Percentiles rank a stretch among this genome's conserved stretches.
Evolutionary conservation across 805 yeast genomes (phyloP).

Genomic region (Komagataella mondaviorum): DNA sequence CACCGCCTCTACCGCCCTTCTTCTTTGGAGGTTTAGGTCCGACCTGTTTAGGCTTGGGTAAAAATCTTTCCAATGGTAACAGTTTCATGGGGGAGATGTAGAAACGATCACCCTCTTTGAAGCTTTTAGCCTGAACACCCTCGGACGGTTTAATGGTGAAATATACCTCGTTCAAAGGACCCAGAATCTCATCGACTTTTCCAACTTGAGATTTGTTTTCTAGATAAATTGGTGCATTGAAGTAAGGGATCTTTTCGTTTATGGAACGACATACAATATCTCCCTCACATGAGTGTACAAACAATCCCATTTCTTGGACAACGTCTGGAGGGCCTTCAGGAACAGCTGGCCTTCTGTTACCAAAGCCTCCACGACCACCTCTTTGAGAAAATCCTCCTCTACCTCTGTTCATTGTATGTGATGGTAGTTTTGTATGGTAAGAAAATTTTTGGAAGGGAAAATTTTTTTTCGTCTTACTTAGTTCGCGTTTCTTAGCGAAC

Average conservation of each 20-base stretch:
- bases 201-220: conserved; percentile 96
- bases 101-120: conserved; percentile 93
- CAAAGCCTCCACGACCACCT: conserved; percentile 52
- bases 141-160: conserved; percentile 94
- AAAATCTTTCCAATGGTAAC: conserved; percentile 89
- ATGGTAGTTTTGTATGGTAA: neutral
- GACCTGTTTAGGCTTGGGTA: conserved; percentile 87
- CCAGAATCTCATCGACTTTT: conserved; percentile 95
- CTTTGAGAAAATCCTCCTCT: conserved; percentile 39
- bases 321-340: conserved; percentile 92
- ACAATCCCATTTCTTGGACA: conserved; percentile 90
- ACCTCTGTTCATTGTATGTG: conserved; percentile 45
- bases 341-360: conserved; percentile 47
- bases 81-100: conserved; percentile 91
- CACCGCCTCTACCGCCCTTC: conserved; percentile 44
- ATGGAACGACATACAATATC: conserved; percentile 94
- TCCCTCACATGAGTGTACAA: conserved; percentile 88
- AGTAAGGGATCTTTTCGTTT: conserved; percentile 90
- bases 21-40: conserved; percentile 74
- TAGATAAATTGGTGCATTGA: conserved; percentile 95
- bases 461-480: neutral
- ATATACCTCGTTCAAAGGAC: conserved; percentile 95
- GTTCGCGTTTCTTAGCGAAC: neutral
- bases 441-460: neutral
- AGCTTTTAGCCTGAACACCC: conserved; percentile 89